Base-by-base conservation (phyloP, 371 early-diverging fungal genomes). In the Zychaea mexicana region DNA sequence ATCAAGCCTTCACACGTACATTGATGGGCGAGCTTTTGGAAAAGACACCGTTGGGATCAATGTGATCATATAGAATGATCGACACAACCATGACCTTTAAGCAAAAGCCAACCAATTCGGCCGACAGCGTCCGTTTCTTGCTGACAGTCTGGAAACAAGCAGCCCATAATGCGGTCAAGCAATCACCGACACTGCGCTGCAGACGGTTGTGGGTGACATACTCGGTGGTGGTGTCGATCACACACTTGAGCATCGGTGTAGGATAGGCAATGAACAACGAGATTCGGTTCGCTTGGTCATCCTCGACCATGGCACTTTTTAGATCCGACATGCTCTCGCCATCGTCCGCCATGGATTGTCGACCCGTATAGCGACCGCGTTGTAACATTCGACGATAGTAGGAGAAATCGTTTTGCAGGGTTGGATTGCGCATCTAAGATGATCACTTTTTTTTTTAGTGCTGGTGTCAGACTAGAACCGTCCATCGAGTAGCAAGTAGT, bases 381-480 rank as follows among this genome's bases (percentile, higher is more conserved):
- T 88, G 90, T 19, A 95, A 81, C 52, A 94, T 92, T 57, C 98
- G 88, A 56, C 97, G 89, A 74, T 98, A 98, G 72, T 93, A 98
- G 9, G 96, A 94, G 62, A 98, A 94, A 72, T 97, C 98, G 77
- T 98, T 98, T 73, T 98, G 98, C 66, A 97, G 85, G 61, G 93
- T 90, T 36, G 97, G 92, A 63, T 92, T 93, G 68, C 83, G 78
- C 88, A 94, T 93, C 95, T 94, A 80, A 39, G 64, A 31, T 22
- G n/a, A 33, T 3, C 24, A 36, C 15, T 36, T 38, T 27, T n/a
- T 19, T 21, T 13, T 21, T 10, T 52, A 52, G 9, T 10, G 9
- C 13, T 28, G 4, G n/a, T n/a, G n/a, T n/a, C n/a, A n/a, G n/a
- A n/a, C n/a, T n/a, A n/a, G n/a, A n/a, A n/a, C n/a, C n/a, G n/a